These are phyloP conservation scores for Castanopsis chinensis DNA, from an alignment of 306 rosid species.

Conservation along the genomic window DNA sequence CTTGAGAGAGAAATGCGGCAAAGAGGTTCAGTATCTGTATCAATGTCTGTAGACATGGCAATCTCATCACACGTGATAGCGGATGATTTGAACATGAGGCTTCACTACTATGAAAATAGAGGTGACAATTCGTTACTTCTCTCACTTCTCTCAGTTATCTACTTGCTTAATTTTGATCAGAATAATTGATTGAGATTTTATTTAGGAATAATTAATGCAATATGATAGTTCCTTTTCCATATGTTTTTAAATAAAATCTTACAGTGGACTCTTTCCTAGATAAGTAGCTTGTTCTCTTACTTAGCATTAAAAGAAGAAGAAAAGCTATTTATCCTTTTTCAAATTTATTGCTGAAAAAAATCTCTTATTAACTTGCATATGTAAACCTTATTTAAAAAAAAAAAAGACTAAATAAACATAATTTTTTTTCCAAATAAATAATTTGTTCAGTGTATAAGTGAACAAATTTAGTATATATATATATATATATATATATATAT, in stretches of 20 bases:
- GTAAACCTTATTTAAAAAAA: not conserved
- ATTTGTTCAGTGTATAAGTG: too few species aligned
- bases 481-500: too few species aligned
- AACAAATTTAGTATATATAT: too few species aligned
- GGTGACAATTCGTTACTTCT: conserved; percentile 46
- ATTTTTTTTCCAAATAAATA: too few species aligned
- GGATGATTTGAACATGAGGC: conserved; percentile 61
- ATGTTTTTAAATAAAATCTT: not conserved
- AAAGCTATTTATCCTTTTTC: too few species aligned
- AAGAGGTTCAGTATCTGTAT: conserved; percentile 38
- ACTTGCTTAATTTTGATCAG: conserved; percentile 6
- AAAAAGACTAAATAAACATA: too few species aligned
- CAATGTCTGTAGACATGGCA: conserved; percentile 32
- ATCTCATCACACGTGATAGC: conserved; percentile 39
- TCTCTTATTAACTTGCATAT: not conserved
- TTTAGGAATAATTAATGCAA: not conserved
- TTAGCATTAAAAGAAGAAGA: too few species aligned
- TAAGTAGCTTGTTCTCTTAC: not conserved
- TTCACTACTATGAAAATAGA: conserved; percentile 75
- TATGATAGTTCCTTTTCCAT: not conserved
- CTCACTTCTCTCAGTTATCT: not conserved
- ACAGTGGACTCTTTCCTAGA: not conserved
- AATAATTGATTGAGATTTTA: not conserved
- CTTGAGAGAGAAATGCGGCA: conserved; percentile 82
- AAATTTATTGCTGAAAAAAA: not conserved